Base-by-base conservation (phyloP, 306 rosid species). In the Quercus aquifolioides region DNA sequence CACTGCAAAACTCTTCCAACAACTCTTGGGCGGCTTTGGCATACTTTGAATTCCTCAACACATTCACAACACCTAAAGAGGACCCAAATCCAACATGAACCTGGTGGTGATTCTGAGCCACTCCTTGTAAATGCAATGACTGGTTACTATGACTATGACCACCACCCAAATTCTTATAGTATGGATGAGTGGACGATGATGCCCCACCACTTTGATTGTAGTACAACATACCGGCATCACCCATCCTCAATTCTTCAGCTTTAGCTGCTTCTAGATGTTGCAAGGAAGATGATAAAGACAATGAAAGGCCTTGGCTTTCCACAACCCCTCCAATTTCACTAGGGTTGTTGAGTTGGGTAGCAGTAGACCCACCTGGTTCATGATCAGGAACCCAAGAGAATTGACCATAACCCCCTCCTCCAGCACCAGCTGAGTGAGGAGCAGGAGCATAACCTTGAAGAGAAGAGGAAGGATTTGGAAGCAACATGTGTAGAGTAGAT, bases 1-100 rank as follows among this genome's bases (percentile, higher is more conserved):
- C 96, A 76, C 94, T 91, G 80, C 98, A 93, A 80, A 91, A 93
- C 79, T 93, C 98, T 82, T 93, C 94, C 2, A 93, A 79, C 81
- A 93, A 81, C 72, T 93, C 93, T 74, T 93, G 92, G 5, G 98
- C 92, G 1, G 93, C 89, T 33, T 87, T 93, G 77, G 90, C 94
- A 76, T 89, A 91, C 81, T 90, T 91, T 7, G 98, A 91, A 72
- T 93, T 91, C 81, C 98, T 89, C 28, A 93, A 71, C 62, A 84
- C 91, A 78, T 91, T 91, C 1, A 85, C 91, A 38, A 84, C 87
- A 54, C 97, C 90, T 68, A 88, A 78, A 1, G 94, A 84, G 4
- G 84, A 67, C 1, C 87, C 91, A 6, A 84, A 86, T 17, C 93
- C 90, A 21, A 75, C 81, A 74, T 89, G 90, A 21, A 78, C 75